Percentiles rank a stretch among this genome's conserved stretches.
phyloP scores from a whole-genome alignment of 176 grass and related monocot species.

The Puya raimondii region DNA sequence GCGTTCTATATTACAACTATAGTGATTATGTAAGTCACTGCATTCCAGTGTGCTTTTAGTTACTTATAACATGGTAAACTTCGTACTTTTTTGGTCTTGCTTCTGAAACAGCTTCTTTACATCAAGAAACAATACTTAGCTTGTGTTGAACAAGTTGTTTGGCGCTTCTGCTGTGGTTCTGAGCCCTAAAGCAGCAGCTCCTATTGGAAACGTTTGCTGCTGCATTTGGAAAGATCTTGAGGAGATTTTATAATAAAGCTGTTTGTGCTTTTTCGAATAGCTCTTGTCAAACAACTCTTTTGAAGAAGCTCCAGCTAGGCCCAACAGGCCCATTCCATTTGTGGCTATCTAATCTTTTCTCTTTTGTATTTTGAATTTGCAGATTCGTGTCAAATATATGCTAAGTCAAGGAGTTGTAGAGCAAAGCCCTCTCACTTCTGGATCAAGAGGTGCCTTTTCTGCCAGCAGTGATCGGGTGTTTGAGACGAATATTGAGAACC shows the following conservation, averaged over 20 bases:
- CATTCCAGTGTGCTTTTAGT: slow-evolving; percentile 3
- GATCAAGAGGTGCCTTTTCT: slow-evolving; percentile 16
- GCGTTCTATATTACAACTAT: slow-evolving; percentile 77
- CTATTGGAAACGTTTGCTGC: no score
- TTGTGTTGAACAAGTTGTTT: no score
- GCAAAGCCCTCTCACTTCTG: slow-evolving; percentile 29
- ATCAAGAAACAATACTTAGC: not conserved
- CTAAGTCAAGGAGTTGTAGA: slow-evolving; percentile 73
- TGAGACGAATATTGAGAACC: slow-evolving; percentile 77
- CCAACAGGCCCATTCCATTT: not conserved
- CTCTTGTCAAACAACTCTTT: no score
- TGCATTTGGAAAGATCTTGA: no score
- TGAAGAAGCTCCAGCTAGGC: no score
- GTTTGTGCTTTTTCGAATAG: no score
- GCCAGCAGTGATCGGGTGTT: slow-evolving; percentile 34
- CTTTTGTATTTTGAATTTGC: slow-evolving; percentile 19
- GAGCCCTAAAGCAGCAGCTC: no score
- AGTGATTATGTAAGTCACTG: slow-evolving; percentile 84
- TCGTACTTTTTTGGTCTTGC: not conserved
- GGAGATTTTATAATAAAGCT: no score
- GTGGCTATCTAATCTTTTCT: slow-evolving; percentile 20
- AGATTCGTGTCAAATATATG: slow-evolving; percentile 85
- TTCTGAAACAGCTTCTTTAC: not conserved
- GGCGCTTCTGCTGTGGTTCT: no score
- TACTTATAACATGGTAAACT: not conserved